phyloP scores from a whole-genome alignment of 768 basidiomycete genomes.

The Tulasnella sp. region DNA sequence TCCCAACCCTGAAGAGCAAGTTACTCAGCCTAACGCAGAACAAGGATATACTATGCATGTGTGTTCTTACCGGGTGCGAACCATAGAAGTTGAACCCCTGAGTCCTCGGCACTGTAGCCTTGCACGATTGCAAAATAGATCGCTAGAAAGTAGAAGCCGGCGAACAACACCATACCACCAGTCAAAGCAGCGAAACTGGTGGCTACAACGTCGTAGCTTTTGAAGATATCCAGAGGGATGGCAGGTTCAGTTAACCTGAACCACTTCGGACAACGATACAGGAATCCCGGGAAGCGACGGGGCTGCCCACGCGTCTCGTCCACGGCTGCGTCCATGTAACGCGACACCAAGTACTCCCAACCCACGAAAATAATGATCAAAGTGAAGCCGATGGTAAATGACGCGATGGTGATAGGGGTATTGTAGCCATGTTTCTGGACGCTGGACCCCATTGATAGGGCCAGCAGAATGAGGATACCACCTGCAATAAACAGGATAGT shows the following conservation, averaged over 20 bases:
- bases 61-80: slow-evolving; percentile 43
- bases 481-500: slow-evolving; percentile 38
- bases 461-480: slow-evolving; percentile 43
- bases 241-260: slow-evolving; percentile 34
- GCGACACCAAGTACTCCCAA: slow-evolving; percentile 41
- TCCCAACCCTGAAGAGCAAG: slow-evolving; percentile 29
- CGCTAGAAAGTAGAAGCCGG: slow-evolving; percentile 48
- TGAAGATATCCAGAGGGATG: slow-evolving; percentile 43
- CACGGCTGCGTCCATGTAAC: not conserved
- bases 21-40: not conserved
- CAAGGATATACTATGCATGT: not conserved
- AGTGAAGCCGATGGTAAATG: slow-evolving; percentile 41
- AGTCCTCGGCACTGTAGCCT: slow-evolving; percentile 34
- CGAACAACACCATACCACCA: slow-evolving; percentile 40
- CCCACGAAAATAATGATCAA: slow-evolving; percentile 35
- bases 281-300: not conserved
- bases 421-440: slow-evolving; percentile 34
- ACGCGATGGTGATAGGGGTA: slow-evolving; percentile 38
- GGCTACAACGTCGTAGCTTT: slow-evolving; percentile 37
- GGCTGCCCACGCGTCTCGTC: not conserved
- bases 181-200: slow-evolving; percentile 36
- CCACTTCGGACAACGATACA: slow-evolving; percentile 9
- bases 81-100: slow-evolving; percentile 44
- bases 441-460: slow-evolving; percentile 45
- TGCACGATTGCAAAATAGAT: slow-evolving; percentile 43